phyloP scores from a whole-genome alignment of 2,329 filamentous ascomycete genomes.

The Septoria linicola region DNA sequence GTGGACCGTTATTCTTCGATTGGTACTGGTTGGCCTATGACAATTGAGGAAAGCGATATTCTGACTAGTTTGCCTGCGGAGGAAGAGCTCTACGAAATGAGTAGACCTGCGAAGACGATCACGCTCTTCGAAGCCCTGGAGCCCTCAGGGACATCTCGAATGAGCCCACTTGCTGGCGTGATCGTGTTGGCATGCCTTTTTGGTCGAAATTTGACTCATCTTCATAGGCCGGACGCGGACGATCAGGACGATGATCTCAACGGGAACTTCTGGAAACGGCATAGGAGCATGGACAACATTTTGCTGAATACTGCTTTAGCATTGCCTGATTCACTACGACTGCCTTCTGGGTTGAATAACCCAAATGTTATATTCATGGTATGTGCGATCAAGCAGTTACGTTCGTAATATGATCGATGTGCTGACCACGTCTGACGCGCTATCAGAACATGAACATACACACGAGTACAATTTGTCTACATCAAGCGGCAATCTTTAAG shows the following conservation, averaged over 20 bases:
- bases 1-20: constrained; percentile 91
- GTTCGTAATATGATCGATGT: too few species aligned
- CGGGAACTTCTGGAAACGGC: constrained; percentile 93
- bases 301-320: constrained; percentile 82
- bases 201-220: constrained; percentile 84
- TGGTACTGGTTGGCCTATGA: constrained; percentile 96
- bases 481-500: constrained; percentile 97
- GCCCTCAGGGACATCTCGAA: constrained; percentile 67
- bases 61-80: constrained; percentile 79
- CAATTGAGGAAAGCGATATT: constrained; percentile 86
- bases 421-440: background rate
- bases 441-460: constrained; percentile 85
- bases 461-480: constrained; percentile 93
- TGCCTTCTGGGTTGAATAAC: constrained; percentile 72
- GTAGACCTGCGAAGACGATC: constrained; percentile 69
- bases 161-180: constrained; percentile 77
- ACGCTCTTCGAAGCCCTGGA: constrained; percentile 69
- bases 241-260: constrained; percentile 85
- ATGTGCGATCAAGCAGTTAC: background rate
- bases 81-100: constrained; percentile 81
- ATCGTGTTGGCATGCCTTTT: constrained; percentile 86
- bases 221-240: constrained; percentile 79
- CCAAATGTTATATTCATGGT: constrained; percentile 80
- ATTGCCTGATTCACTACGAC: constrained; percentile 74
- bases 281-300: constrained; percentile 84